These are phyloP conservation scores for Corylus heterophylla DNA, from an alignment of 306 rosid genomes.

Conservation along the genomic window DNA sequence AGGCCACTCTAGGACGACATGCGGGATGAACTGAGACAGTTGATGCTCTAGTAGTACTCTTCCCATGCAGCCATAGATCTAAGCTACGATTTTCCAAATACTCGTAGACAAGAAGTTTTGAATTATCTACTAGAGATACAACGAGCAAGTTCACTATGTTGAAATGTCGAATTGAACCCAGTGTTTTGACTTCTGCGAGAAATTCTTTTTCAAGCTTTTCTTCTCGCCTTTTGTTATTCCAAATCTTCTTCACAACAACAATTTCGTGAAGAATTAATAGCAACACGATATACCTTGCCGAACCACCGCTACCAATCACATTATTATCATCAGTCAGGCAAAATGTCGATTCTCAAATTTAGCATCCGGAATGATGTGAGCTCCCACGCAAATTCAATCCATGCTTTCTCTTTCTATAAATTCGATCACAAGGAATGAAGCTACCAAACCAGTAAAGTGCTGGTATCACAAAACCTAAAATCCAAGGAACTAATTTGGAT, in stretches of 20 bases:
- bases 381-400: constrained; percentile 54
- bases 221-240: constrained; percentile 49
- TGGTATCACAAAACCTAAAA: constrained; percentile 31
- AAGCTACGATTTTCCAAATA: constrained; percentile 68
- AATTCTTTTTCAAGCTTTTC: constrained; percentile 67
- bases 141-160: constrained; percentile 81
- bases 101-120: constrained; percentile 84
- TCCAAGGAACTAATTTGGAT: constrained; percentile 39
- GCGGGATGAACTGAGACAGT: constrained; percentile 31
- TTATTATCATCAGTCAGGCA: constrained; percentile 44
- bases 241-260: constrained; percentile 75
- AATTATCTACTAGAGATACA: constrained; percentile 53
- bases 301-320: constrained; percentile 78
- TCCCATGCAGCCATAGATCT: constrained; percentile 64
- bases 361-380: constrained; percentile 65
- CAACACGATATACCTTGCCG: constrained; percentile 65
- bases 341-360: constrained; percentile 55
- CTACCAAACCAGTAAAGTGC: constrained; percentile 29
- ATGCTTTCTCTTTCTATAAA: constrained; percentile 33
- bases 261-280: constrained; percentile 22
- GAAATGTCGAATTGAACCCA: constrained; percentile 68
- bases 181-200: constrained; percentile 58
- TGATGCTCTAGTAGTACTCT: constrained; percentile 28
- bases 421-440: constrained; percentile 13
- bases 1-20: constrained; percentile 56